Conservation (phyloP, 768 basidiomycete species). For the Podaxis pistillaris region DNA sequence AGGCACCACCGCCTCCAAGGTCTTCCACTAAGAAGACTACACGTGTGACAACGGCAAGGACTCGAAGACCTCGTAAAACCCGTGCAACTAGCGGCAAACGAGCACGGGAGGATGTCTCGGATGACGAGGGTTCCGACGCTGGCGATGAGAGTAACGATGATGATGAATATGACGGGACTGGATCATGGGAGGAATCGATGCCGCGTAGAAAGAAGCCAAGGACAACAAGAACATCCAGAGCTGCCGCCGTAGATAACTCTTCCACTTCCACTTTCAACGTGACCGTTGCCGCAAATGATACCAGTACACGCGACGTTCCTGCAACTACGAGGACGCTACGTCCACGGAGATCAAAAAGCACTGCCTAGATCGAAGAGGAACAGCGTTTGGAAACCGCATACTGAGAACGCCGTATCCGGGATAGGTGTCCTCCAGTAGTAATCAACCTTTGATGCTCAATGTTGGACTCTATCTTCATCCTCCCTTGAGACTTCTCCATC, state of each 20-base stretch:
- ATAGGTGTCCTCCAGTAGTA: slow-evolving; percentile 4
- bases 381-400: slow-evolving; percentile 49
- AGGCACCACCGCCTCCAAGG: neutral
- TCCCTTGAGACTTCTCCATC: neutral
- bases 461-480: neutral
- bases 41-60: neutral
- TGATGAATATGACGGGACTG: slow-evolving; percentile 20
- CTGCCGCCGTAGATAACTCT: slow-evolving; percentile 10
- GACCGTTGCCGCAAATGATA: slow-evolving; percentile 3
- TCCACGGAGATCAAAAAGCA: slow-evolving; percentile 54
- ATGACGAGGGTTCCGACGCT: slow-evolving; percentile 11
- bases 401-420: slow-evolving; percentile 38
- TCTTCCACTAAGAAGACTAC: neutral
- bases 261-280: slow-evolving; percentile 15
- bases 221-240: neutral
- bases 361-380: slow-evolving; percentile 47
- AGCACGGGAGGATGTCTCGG: slow-evolving; percentile 2
- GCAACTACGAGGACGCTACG: slow-evolving; percentile 52
- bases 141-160: slow-evolving; percentile 23
- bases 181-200: slow-evolving; percentile 16
- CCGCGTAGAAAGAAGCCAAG: slow-evolving; percentile 33
- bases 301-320: neutral
- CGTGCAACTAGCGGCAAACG: slow-evolving; percentile 1
- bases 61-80: slow-evolving; percentile 2
- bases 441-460: neutral